These are phyloP conservation scores for Pleurotus ostreatus DNA, from an alignment of 768 basidiomycete species.

Conservation along the genomic window DNA sequence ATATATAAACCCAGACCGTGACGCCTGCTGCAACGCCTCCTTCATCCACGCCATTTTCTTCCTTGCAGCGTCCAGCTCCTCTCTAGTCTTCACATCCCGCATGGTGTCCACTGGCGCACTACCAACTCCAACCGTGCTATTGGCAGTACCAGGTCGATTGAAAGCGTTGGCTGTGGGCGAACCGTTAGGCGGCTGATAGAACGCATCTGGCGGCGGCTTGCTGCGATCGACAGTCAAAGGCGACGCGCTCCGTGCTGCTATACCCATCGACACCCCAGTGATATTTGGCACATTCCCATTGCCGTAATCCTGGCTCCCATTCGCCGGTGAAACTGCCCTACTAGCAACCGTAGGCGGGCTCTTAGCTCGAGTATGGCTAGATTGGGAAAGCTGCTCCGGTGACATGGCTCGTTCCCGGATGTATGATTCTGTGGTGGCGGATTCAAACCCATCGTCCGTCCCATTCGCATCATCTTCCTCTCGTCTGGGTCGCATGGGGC, in stretches of 20 bases:
- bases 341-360: conserved; percentile 49
- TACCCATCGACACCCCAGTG: conserved; percentile 49
- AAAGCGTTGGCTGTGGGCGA: conserved; percentile 51
- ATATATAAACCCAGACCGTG: conserved; percentile 73
- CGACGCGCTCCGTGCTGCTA: conserved; percentile 30
- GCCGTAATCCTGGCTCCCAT: conserved; percentile 22
- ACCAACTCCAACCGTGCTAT: conserved; percentile 63
- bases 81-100: conserved; percentile 77
- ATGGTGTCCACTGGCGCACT: conserved; percentile 60
- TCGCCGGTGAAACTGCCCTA: conserved; percentile 61
- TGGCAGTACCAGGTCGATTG: conserved; percentile 35
- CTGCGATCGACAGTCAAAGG: conserved; percentile 28
- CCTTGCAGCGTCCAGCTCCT: conserved; percentile 77
- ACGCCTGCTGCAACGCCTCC: conserved; percentile 71
- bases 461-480: conserved; percentile 38
- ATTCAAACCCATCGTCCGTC: conserved; percentile 56
- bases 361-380: conserved; percentile 38
- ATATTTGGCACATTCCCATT: conserved; percentile 47
- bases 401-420: conserved; percentile 48
- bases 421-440: conserved; percentile 42
- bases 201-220: conserved; percentile 58
- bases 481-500: conserved; percentile 45
- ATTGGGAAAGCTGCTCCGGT: conserved; percentile 38
- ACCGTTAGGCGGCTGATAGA: conserved; percentile 39
- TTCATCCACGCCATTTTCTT: conserved; percentile 85